These are phyloP conservation scores for Gastrolobium villosum DNA, from an alignment of 306 rosid species.

Conservation along the genomic window DNA sequence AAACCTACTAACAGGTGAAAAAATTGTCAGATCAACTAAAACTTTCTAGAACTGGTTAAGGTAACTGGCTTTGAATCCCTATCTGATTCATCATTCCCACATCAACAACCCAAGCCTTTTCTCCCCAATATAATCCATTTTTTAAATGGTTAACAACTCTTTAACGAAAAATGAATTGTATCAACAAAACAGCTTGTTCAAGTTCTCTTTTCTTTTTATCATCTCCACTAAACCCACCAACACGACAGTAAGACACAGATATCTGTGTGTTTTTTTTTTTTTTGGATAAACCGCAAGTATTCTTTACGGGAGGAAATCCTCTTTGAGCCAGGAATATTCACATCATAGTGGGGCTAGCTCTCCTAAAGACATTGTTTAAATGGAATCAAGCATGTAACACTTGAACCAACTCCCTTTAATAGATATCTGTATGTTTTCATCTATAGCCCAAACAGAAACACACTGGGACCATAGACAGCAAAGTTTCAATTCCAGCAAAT, in stretches of 20 bases:
- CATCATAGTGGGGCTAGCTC: no score
- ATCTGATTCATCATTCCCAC: not conserved
- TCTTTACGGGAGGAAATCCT: no score
- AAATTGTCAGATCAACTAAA: not conserved
- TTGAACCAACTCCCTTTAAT: no score
- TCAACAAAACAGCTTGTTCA: not conserved
- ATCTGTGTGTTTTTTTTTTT: not conserved
- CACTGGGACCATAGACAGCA: not conserved
- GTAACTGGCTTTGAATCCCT: not conserved
- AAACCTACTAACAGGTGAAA: constrained; percentile 28
- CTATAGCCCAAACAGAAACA: constrained; percentile 8
- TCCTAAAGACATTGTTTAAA: no score
- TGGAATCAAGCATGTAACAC: no score
- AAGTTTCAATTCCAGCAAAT: constrained; percentile 34
- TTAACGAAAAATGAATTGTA: not conserved
- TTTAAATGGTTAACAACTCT: constrained; percentile 6
- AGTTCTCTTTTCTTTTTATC: not conserved
- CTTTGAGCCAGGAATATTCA: no score
- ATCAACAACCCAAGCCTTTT: constrained; percentile 12
- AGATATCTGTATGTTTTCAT: not conserved
- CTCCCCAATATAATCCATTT: not conserved
- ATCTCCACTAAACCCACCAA: constrained; percentile 7
- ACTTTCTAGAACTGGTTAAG: constrained; percentile 19
- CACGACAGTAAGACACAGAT: not conserved
- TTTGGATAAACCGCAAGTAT: no score